These are phyloP conservation scores for Larix sibirica DNA, from an alignment of 83 land plant species.

Conservation along the genomic window DNA sequence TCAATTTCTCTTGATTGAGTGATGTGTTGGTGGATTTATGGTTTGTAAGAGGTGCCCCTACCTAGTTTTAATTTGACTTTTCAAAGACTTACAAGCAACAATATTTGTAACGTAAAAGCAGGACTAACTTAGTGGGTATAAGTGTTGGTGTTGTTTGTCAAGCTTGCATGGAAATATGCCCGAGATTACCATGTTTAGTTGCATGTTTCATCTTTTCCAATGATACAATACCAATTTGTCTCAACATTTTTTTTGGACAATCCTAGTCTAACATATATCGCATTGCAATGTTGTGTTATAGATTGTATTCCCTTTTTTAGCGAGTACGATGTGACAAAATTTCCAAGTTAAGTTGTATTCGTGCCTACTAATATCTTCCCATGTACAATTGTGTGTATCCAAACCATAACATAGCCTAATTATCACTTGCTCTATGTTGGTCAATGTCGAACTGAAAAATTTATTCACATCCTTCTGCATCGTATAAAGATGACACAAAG, in stretches of 20 bases:
- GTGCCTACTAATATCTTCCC: conserved; percentile 71
- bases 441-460: conserved; percentile 41
- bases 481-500: background rate
- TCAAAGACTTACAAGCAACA: background rate
- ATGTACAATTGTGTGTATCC: conserved; percentile 42
- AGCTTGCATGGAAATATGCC: conserved; percentile 35
- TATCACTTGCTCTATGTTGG: conserved; percentile 56
- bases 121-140: no score
- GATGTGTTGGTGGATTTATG: no score
- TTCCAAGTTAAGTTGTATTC: background rate
- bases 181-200: conserved; percentile 40
- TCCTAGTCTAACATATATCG: conserved; percentile 44
- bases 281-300: background rate
- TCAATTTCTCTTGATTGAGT: no score
- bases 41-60: no score
- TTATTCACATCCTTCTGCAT: conserved; percentile 66
- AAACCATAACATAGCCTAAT: conserved; percentile 67
- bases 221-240: conserved; percentile 74
- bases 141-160: background rate
- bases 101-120: background rate
- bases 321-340: background rate
- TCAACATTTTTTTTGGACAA: conserved; percentile 65
- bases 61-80: no score
- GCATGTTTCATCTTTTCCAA: conserved; percentile 72
- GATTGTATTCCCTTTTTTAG: background rate